Percentiles rank a stretch among this genome's conserved stretches.
phyloP scores from a whole-genome alignment of 1,284 basidiomycete genomes.

The Apiotrichum brassicae region DNA sequence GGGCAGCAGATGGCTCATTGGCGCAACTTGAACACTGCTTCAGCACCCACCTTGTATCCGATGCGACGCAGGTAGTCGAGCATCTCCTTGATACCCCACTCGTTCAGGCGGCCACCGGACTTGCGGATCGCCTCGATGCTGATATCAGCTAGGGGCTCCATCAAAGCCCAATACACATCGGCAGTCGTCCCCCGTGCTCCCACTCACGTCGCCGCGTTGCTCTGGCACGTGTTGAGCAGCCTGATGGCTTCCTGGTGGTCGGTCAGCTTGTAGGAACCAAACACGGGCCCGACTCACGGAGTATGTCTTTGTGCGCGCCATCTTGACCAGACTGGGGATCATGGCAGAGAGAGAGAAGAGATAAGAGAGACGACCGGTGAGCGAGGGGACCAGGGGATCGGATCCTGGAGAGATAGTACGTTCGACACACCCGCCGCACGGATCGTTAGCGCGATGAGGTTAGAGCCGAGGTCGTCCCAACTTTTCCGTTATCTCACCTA shows the following conservation, averaged over 20 bases:
- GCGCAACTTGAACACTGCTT: too few relatives aligned
- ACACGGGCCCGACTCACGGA: slow-evolving; percentile 12
- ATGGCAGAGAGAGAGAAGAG: slow-evolving; percentile 8
- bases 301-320: slow-evolving; percentile 29
- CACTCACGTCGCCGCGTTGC: slow-evolving; percentile 70
- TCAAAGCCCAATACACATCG: not conserved
- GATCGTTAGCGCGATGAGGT: too few relatives aligned
- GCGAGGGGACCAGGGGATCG: too few relatives aligned
- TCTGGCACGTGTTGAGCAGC: slow-evolving; percentile 84
- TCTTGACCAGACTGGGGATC: slow-evolving; percentile 27
- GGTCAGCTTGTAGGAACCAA: not conserved
- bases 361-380: too few relatives aligned
- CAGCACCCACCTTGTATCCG: slow-evolving; percentile 70
- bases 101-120: slow-evolving; percentile 62
- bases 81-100: slow-evolving; percentile 79
- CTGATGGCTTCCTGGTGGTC: slow-evolving; percentile 63
- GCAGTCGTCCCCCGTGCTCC: not conserved
- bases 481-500: too few relatives aligned
- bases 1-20: not conserved
- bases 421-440: too few relatives aligned
- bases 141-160: slow-evolving; percentile 7
- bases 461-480: not conserved
- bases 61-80: slow-evolving; percentile 80
- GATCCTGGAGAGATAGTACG: not conserved
- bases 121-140: slow-evolving; percentile 72